Evolutionary conservation across 768 basidiomycete species (phyloP).

Genomic region (Auricularia heimuer): DNA sequence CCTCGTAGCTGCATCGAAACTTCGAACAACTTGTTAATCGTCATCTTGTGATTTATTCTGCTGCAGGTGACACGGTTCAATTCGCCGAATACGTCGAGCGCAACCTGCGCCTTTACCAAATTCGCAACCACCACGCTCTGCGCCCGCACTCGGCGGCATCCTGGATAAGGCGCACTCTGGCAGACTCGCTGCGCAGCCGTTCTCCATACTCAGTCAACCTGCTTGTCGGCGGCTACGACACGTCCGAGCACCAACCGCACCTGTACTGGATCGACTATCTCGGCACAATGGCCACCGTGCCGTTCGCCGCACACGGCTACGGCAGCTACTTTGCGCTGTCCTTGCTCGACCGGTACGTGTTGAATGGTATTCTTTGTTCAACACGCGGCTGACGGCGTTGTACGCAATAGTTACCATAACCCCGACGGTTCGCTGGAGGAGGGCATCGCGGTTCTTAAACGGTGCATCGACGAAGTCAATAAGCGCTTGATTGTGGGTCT

Average conservation of each 20-base stretch:
- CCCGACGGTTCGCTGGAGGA: constrained; percentile 79
- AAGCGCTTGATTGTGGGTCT: constrained; percentile 74
- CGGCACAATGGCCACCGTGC: constrained; percentile 79
- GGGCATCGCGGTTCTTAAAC: constrained; percentile 70
- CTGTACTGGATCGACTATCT: constrained; percentile 97
- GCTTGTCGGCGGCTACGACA: constrained; percentile 87
- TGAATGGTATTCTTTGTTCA: background rate
- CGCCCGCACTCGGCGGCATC: constrained; percentile 86
- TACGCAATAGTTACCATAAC: constrained; percentile 65
- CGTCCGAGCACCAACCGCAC: constrained; percentile 43
- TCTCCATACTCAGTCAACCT: constrained; percentile 87
- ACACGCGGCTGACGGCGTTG: constrained; percentile 2
- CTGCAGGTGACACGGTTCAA: constrained; percentile 83
- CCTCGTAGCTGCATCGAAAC: constrained; percentile 1
- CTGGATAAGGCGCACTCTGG: constrained; percentile 88
- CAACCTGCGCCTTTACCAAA: constrained; percentile 92
- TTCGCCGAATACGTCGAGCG: constrained; percentile 95
- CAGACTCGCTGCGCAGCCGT: constrained; percentile 79
- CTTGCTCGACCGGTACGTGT: constrained; percentile 72
- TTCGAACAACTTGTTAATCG: constrained; percentile 2
- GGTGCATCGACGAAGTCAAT: constrained; percentile 83
- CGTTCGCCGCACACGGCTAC: constrained; percentile 93
- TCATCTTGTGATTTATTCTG: background rate
- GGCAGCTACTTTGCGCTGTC: constrained; percentile 86
- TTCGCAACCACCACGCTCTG: constrained; percentile 83